Evolutionary conservation across 176 grass and related monocot species (phyloP), one percentile per base, ranked within the genome.

Genomic region (Poa pratensis): DNA sequence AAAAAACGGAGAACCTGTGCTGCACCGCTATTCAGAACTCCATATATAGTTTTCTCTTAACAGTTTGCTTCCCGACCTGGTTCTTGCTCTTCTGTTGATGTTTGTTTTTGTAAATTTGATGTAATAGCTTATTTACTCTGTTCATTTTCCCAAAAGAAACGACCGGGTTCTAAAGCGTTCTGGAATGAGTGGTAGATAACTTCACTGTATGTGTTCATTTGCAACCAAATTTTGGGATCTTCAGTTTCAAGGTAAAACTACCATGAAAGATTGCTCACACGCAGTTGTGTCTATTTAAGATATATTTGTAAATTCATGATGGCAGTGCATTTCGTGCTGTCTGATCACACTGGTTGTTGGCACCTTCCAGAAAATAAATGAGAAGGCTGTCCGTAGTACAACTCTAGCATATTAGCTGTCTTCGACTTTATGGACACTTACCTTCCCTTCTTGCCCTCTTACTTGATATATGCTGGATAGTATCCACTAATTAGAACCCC

Each of bases 11-110:
- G 59, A 62, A 27, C 59, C 9, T 62, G 23, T 15, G 59, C 11
- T 62, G n/a, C n/a, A 1, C 11, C 14, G 59, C 59, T 62, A 61
- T 61, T 62, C 59, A 27, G 23, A 73, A 6, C 20, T 63, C 16
- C 51, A 22, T 16, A 40, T n/a, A n/a, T n/a, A n/a, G 46, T 69
- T 70, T 76, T 76, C 5, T 81, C 3, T 20, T 85, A 37, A 75
- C 45, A 57, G 18, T 53, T 35, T 58, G 67, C 34, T 42, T 79
- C 16, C 3, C 32, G 9, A 8, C 24, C 51, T 55, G n/a, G 9
- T 49, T n/a, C n/a, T n/a, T n/a, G 30, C 30, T 30, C 52, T 35
- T 43, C 27, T 43, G 23, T 14, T 73, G 62, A 57, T 86, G 52
- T 81, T 74, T 63, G 5, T 37, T 1, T 37, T 37, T 1, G 35